These are phyloP conservation scores for Spergularia marina DNA, from an alignment of 148 eudicot genomes.

Conservation along the genomic window DNA sequence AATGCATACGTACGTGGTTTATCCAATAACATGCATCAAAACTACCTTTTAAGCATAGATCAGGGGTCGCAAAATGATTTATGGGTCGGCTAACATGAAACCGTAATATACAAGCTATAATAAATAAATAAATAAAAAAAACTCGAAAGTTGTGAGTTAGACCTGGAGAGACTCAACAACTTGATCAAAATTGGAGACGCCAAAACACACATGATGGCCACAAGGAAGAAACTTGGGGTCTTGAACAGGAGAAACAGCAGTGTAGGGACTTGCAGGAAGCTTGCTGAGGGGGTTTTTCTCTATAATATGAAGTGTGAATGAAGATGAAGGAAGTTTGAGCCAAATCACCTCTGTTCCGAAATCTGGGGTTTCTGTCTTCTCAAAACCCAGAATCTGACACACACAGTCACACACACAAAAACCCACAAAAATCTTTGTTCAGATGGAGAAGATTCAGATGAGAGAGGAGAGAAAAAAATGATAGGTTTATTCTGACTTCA, in stretches of 20 bases:
- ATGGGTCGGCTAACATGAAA: no score
- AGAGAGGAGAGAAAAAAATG: background rate
- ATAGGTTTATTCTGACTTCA: constrained; percentile 5
- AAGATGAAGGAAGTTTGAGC: constrained; percentile 61
- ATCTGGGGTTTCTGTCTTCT: constrained; percentile 67
- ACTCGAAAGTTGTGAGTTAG: background rate
- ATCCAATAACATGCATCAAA: no score
- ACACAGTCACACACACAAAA: background rate
- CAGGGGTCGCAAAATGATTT: no score
- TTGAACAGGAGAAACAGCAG: constrained; percentile 40
- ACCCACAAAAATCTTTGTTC: no score
- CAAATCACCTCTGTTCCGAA: constrained; percentile 62
- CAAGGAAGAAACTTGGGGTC: constrained; percentile 60
- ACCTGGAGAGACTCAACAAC: constrained; percentile 72
- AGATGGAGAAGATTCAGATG: background rate
- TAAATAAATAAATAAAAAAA: no score
- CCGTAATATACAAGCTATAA: background rate
- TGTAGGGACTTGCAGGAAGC: constrained; percentile 83
- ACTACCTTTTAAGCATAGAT: no score
- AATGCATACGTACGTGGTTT: no score
- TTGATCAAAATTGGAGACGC: constrained; percentile 69
- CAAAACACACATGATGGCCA: constrained; percentile 71
- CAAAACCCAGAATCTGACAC: constrained; percentile 76
- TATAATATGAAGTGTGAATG: constrained; percentile 62
- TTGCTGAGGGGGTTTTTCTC: constrained; percentile 60